Evolutionary conservation across 257 asterid genomes (phyloP), one percentile per base, ranked within the genome.

Genomic region (Solanum peruvianum): DNA sequence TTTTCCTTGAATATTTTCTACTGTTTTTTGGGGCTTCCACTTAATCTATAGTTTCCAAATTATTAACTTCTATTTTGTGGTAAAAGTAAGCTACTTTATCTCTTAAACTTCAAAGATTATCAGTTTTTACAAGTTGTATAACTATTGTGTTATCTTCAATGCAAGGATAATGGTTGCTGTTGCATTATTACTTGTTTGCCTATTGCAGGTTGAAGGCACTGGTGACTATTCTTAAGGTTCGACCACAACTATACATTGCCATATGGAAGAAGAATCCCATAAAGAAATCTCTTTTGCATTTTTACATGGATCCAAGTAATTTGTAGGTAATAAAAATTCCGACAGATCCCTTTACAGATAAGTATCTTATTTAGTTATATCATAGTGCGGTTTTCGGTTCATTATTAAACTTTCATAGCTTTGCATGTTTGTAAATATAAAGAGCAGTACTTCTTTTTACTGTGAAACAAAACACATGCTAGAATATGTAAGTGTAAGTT

Each of bases 201-300:
- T 86, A 72, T 20, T 92, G 89, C 92, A 96, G 98, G 99, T 90
- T 96, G 87, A 96, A 96, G 90, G 96, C 96, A 27, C 90, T 95
- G 87, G 88, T 96, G 86, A 95, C 98, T 76, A 95, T 96, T 56
- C 99, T 98, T 21, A 96, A 96, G 92, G 98, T 95, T 87, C 98
- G 95, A 85, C 99, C 99, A 23, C 93, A 96, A 86, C 94, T 91
- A 88, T 97, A 98, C 73, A 87, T 95, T 39, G 94, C 99, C 81
- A 94, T 95, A 87, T 90, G 98, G 96, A 95, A 95, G 95, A 94
- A 92, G 88, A 94, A 94, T 91, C 98, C 99, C 73, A 92, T 98
- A 29, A 94, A 94, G 98, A 94, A 92, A 93, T 95, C 98, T 88
- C 98, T 95, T 90, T 87, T 96, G 90, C 91, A 89, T 67, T 92